Percentiles rank a stretch among this genome's conserved stretches.
phyloP scores from a whole-genome alignment of 73 alveolate genomes.

The Symbiodinium pilosum region DNA sequence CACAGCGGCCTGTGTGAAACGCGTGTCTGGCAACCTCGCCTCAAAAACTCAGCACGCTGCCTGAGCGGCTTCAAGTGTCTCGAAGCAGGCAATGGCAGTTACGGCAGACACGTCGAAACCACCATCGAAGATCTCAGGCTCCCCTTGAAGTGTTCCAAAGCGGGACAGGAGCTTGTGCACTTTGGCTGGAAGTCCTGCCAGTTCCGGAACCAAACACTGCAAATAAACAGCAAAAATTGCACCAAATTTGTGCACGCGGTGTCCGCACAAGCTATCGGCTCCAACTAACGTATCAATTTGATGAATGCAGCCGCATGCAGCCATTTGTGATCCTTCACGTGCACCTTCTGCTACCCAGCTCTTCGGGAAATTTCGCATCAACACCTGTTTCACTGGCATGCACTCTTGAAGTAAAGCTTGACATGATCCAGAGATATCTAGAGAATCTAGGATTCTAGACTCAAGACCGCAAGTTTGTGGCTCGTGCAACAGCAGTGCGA shows the following conservation, averaged over 20 bases:
- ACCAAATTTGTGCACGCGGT: neutral
- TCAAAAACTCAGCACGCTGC: neutral
- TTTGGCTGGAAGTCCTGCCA: slow-evolving; percentile 40
- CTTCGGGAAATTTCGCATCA: slow-evolving; percentile 57
- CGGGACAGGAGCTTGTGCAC: slow-evolving; percentile 69
- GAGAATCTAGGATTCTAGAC: neutral
- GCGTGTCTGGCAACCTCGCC: neutral
- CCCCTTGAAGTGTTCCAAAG: slow-evolving; percentile 67
- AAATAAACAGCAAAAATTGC: no score
- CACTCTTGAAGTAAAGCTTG: neutral
- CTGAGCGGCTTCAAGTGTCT: slow-evolving; percentile 40
- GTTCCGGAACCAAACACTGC: neutral
- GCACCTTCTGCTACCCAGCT: slow-evolving; percentile 50
- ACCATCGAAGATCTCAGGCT: slow-evolving; percentile 68
- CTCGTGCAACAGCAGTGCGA: neutral
- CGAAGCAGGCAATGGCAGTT: slow-evolving; percentile 74
- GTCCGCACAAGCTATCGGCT: no score
- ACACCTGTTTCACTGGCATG: slow-evolving; percentile 1
- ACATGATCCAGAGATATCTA: neutral
- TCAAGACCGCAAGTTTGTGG: neutral
- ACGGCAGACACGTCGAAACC: slow-evolving; percentile 31
- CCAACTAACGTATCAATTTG: no score
- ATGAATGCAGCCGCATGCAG: neutral
- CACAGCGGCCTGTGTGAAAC: slow-evolving; percentile 48
- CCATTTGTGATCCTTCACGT: neutral